Evolutionary conservation across 805 yeast species (phyloP), one percentile per base, ranked within the genome.

Genomic region (Pachysolen tannophilus): DNA sequence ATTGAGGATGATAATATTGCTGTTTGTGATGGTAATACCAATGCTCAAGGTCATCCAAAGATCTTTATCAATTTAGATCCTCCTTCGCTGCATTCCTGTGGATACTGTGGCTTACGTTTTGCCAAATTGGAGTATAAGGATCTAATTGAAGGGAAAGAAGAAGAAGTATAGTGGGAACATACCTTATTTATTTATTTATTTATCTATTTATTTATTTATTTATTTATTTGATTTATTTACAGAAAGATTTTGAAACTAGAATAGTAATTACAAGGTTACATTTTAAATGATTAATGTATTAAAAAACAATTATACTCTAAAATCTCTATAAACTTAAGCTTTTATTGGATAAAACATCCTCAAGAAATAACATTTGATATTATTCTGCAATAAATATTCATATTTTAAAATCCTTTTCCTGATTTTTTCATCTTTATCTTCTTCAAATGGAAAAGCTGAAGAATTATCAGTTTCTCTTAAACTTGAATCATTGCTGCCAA

Each of bases 11-110:
- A 63, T 21, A 68, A 75, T 48, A 57, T 76, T 34, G 95, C 95
- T 1, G 90, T 80, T 13, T 85, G 95, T 55, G 84, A 82, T 48
- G 95, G 95, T 26, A 78, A 82, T 45, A 76, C 67, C 47, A 65
- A 62, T 15, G 75, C 73, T 49, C 82, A 76, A 48, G 95, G 95
- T 14, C 95, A 84, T 55, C 95, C 95, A 29, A 81, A 79, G 55
- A 75, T 84, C 16, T 84, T 61, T 55, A 83, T 84, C 58, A 83
- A 83, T 57, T 69, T 85, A 52, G 94, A 84, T 55, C 77, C 75
- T 53, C 81, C 85, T 27, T 74, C 76, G 41, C 69, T 82, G 10
- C 72, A 75, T 34, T 65, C 82, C 14, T 84, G 95, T 61, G 85
- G 85, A 7, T 84, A 84, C 65, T 84, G 95, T 60, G 87, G 87